A percentile compares a stretch with the other conserved stretches of the same genome.
Evolutionary conservation across 805 yeast genomes (phyloP).

Genomic region (Clavispora vitiphila): DNA sequence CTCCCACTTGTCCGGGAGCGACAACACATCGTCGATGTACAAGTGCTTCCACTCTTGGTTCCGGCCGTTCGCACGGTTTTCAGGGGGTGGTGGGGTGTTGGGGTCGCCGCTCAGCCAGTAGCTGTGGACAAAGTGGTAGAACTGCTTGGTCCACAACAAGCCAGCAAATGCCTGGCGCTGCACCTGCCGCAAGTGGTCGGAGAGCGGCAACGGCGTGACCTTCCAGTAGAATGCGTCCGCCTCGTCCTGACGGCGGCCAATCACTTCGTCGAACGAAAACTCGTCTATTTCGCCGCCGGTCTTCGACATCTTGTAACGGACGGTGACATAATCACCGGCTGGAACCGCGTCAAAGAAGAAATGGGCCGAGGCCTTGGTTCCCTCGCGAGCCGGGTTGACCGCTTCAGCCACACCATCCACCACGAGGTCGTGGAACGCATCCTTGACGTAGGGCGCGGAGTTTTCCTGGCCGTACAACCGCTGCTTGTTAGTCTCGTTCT

Average conservation of each 20-base stretch:
- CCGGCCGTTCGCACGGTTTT: slow-evolving; percentile 79
- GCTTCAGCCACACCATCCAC: slow-evolving; percentile 55
- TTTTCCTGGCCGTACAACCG: slow-evolving; percentile 63
- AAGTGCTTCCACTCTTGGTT: slow-evolving; percentile 86
- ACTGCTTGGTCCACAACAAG: slow-evolving; percentile 88
- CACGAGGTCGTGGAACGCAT: slow-evolving; percentile 84
- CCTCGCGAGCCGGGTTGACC: slow-evolving; percentile 64
- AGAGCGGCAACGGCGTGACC: slow-evolving; percentile 77
- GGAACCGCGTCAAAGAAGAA: slow-evolving; percentile 80
- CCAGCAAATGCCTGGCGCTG: slow-evolving; percentile 96
- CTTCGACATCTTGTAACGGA: slow-evolving; percentile 67
- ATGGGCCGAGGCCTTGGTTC: slow-evolving; percentile 86
- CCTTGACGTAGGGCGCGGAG: slow-evolving; percentile 62
- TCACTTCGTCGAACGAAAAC: slow-evolving; percentile 62
- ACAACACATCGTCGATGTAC: slow-evolving; percentile 80
- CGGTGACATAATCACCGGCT: slow-evolving; percentile 80
- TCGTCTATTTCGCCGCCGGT: slow-evolving; percentile 52
- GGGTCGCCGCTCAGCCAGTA: slow-evolving; percentile 91
- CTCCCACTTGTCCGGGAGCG: slow-evolving; percentile 94
- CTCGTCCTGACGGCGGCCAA: slow-evolving; percentile 72
- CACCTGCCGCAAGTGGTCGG: slow-evolving; percentile 71
- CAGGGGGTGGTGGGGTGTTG: slow-evolving; percentile 64
- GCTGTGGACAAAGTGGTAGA: slow-evolving; percentile 77
- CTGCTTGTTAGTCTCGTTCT: slow-evolving; percentile 77
- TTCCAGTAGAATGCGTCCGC: slow-evolving; percentile 93